Evolutionary conservation across 1,284 basidiomycete genomes (phyloP).

Genomic region (Entoloma clypeatum): DNA sequence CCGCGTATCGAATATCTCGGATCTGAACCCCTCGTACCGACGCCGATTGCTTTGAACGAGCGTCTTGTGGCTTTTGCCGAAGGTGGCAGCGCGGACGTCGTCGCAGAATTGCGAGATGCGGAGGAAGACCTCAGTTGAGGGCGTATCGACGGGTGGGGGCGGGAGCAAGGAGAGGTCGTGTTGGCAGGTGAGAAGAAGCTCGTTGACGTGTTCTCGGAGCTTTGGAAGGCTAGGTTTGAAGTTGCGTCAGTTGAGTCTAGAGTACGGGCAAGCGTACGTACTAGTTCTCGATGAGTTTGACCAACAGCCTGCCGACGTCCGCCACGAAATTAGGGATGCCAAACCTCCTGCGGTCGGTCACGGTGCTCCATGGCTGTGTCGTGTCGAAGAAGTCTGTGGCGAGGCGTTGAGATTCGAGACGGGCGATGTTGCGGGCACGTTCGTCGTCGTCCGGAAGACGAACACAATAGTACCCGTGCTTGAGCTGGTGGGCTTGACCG

Average conservation of each 20-base stretch:
- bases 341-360: constrained; percentile 43
- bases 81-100: constrained; percentile 33
- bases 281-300: constrained; percentile 48
- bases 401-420: constrained; percentile 34
- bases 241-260: not conserved
- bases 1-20: constrained; percentile 33
- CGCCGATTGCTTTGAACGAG: constrained; percentile 36
- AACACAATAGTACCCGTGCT: constrained; percentile 64
- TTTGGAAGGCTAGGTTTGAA: constrained; percentile 38
- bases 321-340: constrained; percentile 54
- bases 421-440: constrained; percentile 36
- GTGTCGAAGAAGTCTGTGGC: constrained; percentile 46
- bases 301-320: constrained; percentile 49
- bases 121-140: constrained; percentile 42
- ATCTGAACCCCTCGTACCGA: constrained; percentile 33
- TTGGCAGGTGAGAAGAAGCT: constrained; percentile 33
- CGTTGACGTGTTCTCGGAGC: constrained; percentile 33
- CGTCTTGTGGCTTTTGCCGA: constrained; percentile 27
- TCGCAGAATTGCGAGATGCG: constrained; percentile 44
- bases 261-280: constrained; percentile 29
- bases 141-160: constrained; percentile 34
- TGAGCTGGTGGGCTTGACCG: constrained; percentile 36
- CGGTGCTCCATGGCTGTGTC: constrained; percentile 47
- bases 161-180: constrained; percentile 42
- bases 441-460: constrained; percentile 62